Evolutionary conservation across 129 eudicot genomes (phyloP), one percentile per base, ranked within the genome.

Genomic region (Escallonia herrerae): DNA sequence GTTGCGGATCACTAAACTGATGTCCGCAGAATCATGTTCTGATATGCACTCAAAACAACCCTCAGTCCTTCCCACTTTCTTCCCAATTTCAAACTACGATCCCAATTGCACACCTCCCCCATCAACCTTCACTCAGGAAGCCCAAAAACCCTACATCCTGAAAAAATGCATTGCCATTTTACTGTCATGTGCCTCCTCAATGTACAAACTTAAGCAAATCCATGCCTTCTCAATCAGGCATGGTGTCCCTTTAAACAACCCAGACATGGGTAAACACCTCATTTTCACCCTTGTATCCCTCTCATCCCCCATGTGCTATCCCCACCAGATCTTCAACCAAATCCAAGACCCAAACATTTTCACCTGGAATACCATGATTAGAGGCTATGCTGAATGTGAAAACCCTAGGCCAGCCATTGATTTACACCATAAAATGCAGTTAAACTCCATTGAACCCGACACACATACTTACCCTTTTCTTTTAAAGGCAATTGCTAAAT

Each of bases 381-480:
- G 90, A 83, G 97, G 96, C 59, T 85, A 76, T 40, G 95, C 97
- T 12, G 90, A 85, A 73, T 82, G 86, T 67, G 81, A 74, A 11
- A 75, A 76, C 65, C 86, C 97, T 0, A 46, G 71, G 65, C 86
- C 82, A 12, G 97, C 88, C 5, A 52, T 87, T 48, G 78, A 69
- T 49, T 22, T 85, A 9, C 80, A 85, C 81, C 53, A 43, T 2
- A 65, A 69, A 64, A 77, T 91, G 86, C 76, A 78, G 33, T 58
- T 48, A 12, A 10, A 59, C 38, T 46, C 67, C 14, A 85, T 81
- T 55, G 81, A 72, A 8, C 83, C 96, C 7, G 97, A 91, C 13
- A 85, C 90, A 3, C 90, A 91, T 69, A 91, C 97, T 0, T 87
- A 87, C 75, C 95, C 97, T 4, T 91, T 87, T 81, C 73, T 91